A percentile compares a stretch with the other conserved stretches of the same genome.
Evolutionary conservation across 192 early-diverging fungal genomes (phyloP).

Genomic region (Coemansia sp.): DNA sequence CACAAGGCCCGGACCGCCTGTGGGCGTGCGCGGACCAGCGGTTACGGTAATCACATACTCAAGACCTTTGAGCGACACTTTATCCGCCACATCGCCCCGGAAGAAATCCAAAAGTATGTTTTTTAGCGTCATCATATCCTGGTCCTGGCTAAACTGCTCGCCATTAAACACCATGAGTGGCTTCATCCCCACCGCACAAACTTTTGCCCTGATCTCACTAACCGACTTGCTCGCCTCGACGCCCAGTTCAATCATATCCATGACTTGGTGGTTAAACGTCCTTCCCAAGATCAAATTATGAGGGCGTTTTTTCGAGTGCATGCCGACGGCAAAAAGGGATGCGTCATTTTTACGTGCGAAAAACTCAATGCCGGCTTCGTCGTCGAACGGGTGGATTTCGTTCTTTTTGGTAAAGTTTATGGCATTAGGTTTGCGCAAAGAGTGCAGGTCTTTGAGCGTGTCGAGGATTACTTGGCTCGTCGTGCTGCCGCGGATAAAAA

Average conservation of each 20-base stretch:
- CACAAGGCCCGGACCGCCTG: slow-evolving; percentile 65
- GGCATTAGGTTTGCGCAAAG: slow-evolving; percentile 86
- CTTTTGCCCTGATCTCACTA: slow-evolving; percentile 69
- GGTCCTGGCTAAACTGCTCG: slow-evolving; percentile 75
- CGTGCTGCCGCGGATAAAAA: slow-evolving; percentile 84
- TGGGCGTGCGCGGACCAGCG: slow-evolving; percentile 61
- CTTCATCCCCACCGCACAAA: slow-evolving; percentile 82
- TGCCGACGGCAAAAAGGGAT: slow-evolving; percentile 85
- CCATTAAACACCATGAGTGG: slow-evolving; percentile 91
- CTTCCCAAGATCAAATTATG: slow-evolving; percentile 89
- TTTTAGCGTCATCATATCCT: slow-evolving; percentile 72
- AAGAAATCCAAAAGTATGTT: slow-evolving; percentile 88
- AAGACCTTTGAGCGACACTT: slow-evolving; percentile 81
- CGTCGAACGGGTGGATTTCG: slow-evolving; percentile 95
- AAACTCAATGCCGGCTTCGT: slow-evolving; percentile 86
- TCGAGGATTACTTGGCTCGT: slow-evolving; percentile 83
- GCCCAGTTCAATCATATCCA: slow-evolving; percentile 96
- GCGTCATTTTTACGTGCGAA: slow-evolving; percentile 96
- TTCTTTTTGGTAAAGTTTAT: slow-evolving; percentile 93
- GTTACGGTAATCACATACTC: slow-evolving; percentile 88
- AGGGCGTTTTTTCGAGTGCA: slow-evolving; percentile 95
- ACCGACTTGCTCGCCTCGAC: slow-evolving; percentile 71
- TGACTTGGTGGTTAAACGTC: slow-evolving; percentile 88
- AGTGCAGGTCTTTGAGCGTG: slow-evolving; percentile 87
- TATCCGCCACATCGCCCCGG: slow-evolving; percentile 73